phyloP scores from a whole-genome alignment of 2,329 filamentous ascomycete species.

The Aureobasidium sp. region DNA sequence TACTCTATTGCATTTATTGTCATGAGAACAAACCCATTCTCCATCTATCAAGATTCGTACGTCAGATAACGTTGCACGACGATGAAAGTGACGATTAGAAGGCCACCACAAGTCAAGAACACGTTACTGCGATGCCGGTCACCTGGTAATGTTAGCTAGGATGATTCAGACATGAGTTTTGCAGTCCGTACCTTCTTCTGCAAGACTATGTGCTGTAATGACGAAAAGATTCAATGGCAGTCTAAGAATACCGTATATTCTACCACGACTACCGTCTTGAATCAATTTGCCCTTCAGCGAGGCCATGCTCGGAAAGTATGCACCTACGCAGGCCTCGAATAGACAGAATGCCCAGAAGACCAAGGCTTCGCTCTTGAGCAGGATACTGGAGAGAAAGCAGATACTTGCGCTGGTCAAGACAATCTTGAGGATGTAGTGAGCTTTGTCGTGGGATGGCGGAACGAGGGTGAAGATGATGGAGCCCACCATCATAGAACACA shows the following conservation, averaged over 20 bases:
- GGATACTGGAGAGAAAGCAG: conserved; percentile 29
- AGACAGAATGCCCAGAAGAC: conserved; percentile 53
- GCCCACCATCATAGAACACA: conserved; percentile 55
- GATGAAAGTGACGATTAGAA: conserved; percentile 15
- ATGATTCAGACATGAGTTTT: neutral
- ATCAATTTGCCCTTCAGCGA: conserved; percentile 49
- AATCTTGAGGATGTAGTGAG: conserved; percentile 31
- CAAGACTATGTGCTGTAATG: conserved; percentile 42
- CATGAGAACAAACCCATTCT: neutral
- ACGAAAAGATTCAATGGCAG: conserved; percentile 55
- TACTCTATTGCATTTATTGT: neutral
- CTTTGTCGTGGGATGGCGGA: conserved; percentile 26
- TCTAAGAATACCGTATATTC: conserved; percentile 51
- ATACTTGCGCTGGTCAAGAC: conserved; percentile 36
- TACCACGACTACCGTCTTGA: conserved; percentile 48
- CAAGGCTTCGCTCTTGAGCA: conserved; percentile 37
- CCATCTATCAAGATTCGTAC: neutral
- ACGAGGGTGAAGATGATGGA: conserved; percentile 46
- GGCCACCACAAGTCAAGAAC: conserved; percentile 18
- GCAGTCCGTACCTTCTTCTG: conserved; percentile 29
- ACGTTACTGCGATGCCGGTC: conserved; percentile 19
- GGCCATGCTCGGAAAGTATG: conserved; percentile 52
- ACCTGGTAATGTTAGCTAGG: conserved; percentile 1
- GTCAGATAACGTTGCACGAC: conserved; percentile 15
- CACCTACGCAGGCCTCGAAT: conserved; percentile 51